Evolutionary conservation across 768 basidiomycete genomes (phyloP), one percentile per base, ranked within the genome.

Genomic region (Hericium erinaceus): DNA sequence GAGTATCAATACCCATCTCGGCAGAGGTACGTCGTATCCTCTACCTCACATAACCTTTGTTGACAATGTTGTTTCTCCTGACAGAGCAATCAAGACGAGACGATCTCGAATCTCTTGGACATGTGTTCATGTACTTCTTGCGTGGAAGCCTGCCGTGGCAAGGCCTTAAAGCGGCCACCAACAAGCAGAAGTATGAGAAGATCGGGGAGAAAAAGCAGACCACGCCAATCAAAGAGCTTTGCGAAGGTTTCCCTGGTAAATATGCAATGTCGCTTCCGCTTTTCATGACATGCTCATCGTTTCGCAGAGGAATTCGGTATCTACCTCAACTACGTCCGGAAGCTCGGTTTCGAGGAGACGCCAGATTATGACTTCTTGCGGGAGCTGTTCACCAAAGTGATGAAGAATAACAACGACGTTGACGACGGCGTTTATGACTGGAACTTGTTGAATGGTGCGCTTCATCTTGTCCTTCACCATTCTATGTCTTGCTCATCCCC

Each of bases 161-260:
- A 69, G 97, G 97, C 57, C 81, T 99, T 58, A 98, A 98, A 75
- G 97, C 97, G 38, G 97, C 97, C 28, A 99, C 95, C 53, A 98
- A 99, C 79, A 99, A 99, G 77, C 97, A 98, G 72, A 92, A 98
- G 79, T 99, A 99, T 75, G 95, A 99, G 79, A 99, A 98, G 80
- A 99, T 99, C 71, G 95, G 95, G 61, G 95, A 99, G 79, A 99
- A 99, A 87, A 99, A 93, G 80, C 97, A 98, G 76, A 90, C 89
- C 13, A 98, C 97, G 28, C 89, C 89, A 7, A 98, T 99, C 72
- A 95, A 92, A 75, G 97, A 99, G 68, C 80, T 99, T 24, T 92
- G 88, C 66, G 97, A 98, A 65, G 91, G 92, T 57, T 94, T 87
- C 76, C 95, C 97, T 52, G 93, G 92, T 92, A 64, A 60, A 80